phyloP scores from a whole-genome alignment of 1,139 yeast genomes.

The Blastobotrys indianensis region DNA sequence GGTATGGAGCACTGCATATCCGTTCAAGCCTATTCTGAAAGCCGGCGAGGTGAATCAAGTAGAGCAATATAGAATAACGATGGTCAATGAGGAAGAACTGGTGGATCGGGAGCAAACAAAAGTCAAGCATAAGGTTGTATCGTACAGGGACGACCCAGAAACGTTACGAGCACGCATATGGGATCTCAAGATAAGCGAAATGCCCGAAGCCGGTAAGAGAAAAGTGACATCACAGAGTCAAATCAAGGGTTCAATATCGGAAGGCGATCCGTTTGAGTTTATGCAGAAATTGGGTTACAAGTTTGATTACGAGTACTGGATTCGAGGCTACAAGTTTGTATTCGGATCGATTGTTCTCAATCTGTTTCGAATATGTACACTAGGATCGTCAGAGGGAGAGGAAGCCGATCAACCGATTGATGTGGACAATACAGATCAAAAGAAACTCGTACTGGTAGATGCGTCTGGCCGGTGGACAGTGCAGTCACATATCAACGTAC shows the following conservation, averaged over 20 bases:
- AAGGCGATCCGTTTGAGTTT: slow-evolving; percentile 37
- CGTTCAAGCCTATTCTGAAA: slow-evolving; percentile 29
- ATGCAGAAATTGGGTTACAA: slow-evolving; percentile 68
- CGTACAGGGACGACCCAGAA: slow-evolving; percentile 14
- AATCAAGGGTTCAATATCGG: slow-evolving; percentile 53
- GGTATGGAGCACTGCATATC: slow-evolving; percentile 31
- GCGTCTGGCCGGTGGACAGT: slow-evolving; percentile 54
- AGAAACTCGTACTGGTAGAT: slow-evolving; percentile 41
- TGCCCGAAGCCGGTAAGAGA: slow-evolving; percentile 81
- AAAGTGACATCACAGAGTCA: slow-evolving; percentile 63
- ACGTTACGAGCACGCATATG: slow-evolving; percentile 35
- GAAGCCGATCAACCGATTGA: slow-evolving; percentile 20
- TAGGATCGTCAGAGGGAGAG: slow-evolving; percentile 15
- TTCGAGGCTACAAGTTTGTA: slow-evolving; percentile 59
- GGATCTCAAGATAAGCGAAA: slow-evolving; percentile 68
- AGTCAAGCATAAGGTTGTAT: slow-evolving; percentile 3
- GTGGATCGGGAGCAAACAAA: slow-evolving; percentile 1
- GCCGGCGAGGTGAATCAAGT: slow-evolving; percentile 34
- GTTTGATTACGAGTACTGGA: slow-evolving; percentile 59
- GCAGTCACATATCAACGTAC: slow-evolving; percentile 63
- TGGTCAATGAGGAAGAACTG: slow-evolving; percentile 14
- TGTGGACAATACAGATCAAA: slow-evolving; percentile 28
- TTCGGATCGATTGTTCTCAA: slow-evolving; percentile 61
- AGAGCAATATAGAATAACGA: slow-evolving; percentile 34
- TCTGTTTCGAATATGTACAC: slow-evolving; percentile 45